A percentile compares a stretch with the other conserved stretches of the same genome.
phyloP scores from a whole-genome alignment of 768 basidiomycete genomes.

The Suillus plorans region DNA sequence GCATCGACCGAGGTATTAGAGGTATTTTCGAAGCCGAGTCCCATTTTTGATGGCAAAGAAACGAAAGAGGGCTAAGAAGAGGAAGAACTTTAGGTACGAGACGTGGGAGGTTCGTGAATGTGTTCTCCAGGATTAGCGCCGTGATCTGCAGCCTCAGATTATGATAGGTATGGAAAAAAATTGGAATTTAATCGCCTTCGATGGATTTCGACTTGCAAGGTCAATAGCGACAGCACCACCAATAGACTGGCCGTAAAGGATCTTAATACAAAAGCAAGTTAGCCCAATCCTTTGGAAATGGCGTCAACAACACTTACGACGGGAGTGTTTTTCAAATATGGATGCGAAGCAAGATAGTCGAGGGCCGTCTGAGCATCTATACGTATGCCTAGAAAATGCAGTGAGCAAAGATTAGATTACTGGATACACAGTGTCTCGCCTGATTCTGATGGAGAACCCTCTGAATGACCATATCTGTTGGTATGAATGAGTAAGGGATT shows the following conservation, averaged over 20 bases:
- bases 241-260: constrained; percentile 83
- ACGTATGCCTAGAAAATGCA: constrained; percentile 54
- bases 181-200: constrained; percentile 44
- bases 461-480: constrained; percentile 80
- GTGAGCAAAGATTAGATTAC: background rate
- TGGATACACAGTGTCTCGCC: constrained; percentile 41
- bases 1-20: constrained; percentile 59
- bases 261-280: constrained; percentile 34
- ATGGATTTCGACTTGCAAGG: constrained; percentile 75
- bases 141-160: constrained; percentile 47
- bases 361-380: constrained; percentile 85
- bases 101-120: constrained; percentile 81
- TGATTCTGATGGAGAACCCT: constrained; percentile 83
- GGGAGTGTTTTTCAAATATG: constrained; percentile 60
- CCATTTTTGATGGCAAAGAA: constrained; percentile 89
- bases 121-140: constrained; percentile 90
- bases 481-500: background rate
- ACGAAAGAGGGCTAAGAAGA: constrained; percentile 65
- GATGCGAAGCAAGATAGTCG: constrained; percentile 67
- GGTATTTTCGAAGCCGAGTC: constrained; percentile 69
- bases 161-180: background rate
- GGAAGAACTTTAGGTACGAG: constrained; percentile 85
- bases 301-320: constrained; percentile 47
- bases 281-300: background rate
- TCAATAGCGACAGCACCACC: constrained; percentile 93